Evolutionary conservation across 345 rosid genomes (phyloP), one percentile per base, ranked within the genome.

Genomic region (Leavenworthia alabamica): DNA sequence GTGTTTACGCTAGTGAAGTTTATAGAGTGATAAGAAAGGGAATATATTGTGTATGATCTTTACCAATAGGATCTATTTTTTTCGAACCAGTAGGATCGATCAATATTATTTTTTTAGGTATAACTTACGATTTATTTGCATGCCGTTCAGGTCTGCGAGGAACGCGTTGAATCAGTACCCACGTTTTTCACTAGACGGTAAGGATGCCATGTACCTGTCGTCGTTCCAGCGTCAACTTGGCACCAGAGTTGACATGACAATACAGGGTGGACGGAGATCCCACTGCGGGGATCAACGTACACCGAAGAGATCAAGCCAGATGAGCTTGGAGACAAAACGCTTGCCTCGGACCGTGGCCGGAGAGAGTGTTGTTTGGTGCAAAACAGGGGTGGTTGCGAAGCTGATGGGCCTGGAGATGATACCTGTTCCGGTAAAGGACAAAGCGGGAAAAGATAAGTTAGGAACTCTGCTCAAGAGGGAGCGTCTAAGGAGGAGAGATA

Each of bases 101-200:
- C n/a, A n/a, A n/a, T n/a, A n/a, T 27, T 10, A 19, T 19, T 19
- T 20, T 20, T 20, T 2, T 20, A 20, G 22, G 22, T 20, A 20
- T 20, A 20, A 20, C 22, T 20, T 20, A 20, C 22, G 22, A 20
- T 20, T 20, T 20, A 20, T 20, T 20, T 20, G 22, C 22, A 1
- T 20, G 22, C 22, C 0, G 24, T 26, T 4, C 33, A 74, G 83
- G 39, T 88, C 96, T 0, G 98, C 98, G 1, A 80, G 91, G 70
- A 83, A 83, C 46, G 97, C 96, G 0, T 55, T 91, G 80, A 86
- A 85, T 67, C 92, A 91, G 66, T 88, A 91, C 77, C 98, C 98
- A 24, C 82, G 98, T 1, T 91, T 91, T 66, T 91, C 98, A 0
- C 81, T 91, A 0, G 98, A 91, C 15, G 98, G 96, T 6, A 88